Percentiles rank a stretch among this genome's conserved stretches.
Evolutionary conservation across 2,329 filamentous ascomycete species (phyloP).

Genomic region (Tolypocladium sp.): DNA sequence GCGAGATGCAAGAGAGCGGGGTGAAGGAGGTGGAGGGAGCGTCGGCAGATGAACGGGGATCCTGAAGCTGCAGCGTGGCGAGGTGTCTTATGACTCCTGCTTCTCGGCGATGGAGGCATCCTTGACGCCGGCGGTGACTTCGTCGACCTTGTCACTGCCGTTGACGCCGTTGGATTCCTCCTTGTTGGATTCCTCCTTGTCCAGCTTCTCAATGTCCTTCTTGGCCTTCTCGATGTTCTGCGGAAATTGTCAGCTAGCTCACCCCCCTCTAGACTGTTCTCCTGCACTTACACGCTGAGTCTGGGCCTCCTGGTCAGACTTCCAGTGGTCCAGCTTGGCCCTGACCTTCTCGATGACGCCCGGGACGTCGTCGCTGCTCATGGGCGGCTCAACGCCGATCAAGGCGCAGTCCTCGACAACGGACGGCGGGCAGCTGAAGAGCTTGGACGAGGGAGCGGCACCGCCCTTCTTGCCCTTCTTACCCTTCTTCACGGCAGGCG

Average conservation of each 20-base stretch:
- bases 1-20: not conserved
- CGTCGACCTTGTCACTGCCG: constrained; percentile 41
- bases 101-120: constrained; percentile 43
- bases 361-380: constrained; percentile 75
- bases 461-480: constrained; percentile 69
- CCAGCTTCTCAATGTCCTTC: constrained; percentile 86
- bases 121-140: constrained; percentile 42
- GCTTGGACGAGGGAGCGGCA: constrained; percentile 38
- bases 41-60: not conserved
- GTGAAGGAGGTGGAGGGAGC: not conserved
- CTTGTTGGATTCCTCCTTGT: constrained; percentile 52
- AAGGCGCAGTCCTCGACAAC: constrained; percentile 85
- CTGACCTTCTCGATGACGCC: constrained; percentile 79
- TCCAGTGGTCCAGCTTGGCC: constrained; percentile 86
- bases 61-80: not conserved
- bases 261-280: fast-evolving
- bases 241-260: constrained; percentile 16
- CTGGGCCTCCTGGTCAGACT: constrained; percentile 78
- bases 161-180: constrained; percentile 36
- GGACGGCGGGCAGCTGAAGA: constrained; percentile 79
- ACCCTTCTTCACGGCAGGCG: constrained; percentile 73
- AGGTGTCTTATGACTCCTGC: constrained; percentile 30
- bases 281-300: constrained; percentile 68
- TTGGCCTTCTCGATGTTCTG: constrained; percentile 96
- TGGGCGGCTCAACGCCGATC: constrained; percentile 79